These are phyloP conservation scores for Thermochaetoides thermophila DNA, from an alignment of 495 filamentous ascomycete genomes.

Conservation along the genomic window DNA sequence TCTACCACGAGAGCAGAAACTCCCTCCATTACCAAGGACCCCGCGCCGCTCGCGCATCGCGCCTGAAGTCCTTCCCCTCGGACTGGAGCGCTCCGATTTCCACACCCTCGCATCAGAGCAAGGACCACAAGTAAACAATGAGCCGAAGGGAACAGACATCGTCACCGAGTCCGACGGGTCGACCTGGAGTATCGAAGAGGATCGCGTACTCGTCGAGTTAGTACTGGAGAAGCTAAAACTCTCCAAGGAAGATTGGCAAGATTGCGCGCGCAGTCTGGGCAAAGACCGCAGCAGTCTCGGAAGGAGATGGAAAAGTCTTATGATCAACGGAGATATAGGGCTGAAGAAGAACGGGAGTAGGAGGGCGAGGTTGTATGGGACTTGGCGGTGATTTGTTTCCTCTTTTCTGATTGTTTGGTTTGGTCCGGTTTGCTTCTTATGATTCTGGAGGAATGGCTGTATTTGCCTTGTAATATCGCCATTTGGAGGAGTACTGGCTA, in stretches of 20 bases:
- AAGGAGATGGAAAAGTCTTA: constrained; percentile 50
- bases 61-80: constrained; percentile 52
- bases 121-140: constrained; percentile 17
- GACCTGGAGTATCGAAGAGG: constrained; percentile 51
- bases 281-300: constrained; percentile 55
- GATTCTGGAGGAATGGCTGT: no score
- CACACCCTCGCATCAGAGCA: constrained; percentile 34
- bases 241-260: constrained; percentile 60
- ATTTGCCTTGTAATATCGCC: no score
- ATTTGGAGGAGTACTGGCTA: no score
- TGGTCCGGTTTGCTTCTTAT: background rate
- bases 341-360: constrained; percentile 31
- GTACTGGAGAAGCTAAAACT: constrained; percentile 64
- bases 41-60: constrained; percentile 52
- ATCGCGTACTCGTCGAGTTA: constrained; percentile 54
- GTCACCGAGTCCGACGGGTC: constrained; percentile 30
- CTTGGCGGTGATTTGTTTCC: constrained; percentile 30
- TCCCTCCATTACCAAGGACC: constrained; percentile 49
- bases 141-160: constrained; percentile 20
- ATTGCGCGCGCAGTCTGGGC: constrained; percentile 54
- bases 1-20: no score
- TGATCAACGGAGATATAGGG: constrained; percentile 46
- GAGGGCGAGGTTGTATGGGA: constrained; percentile 34
- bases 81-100: constrained; percentile 49
- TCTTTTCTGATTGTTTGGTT: background rate